Base-by-base conservation (phyloP, 176 grass and related monocot genomes). In the maize (Zea mays) region DNA sequence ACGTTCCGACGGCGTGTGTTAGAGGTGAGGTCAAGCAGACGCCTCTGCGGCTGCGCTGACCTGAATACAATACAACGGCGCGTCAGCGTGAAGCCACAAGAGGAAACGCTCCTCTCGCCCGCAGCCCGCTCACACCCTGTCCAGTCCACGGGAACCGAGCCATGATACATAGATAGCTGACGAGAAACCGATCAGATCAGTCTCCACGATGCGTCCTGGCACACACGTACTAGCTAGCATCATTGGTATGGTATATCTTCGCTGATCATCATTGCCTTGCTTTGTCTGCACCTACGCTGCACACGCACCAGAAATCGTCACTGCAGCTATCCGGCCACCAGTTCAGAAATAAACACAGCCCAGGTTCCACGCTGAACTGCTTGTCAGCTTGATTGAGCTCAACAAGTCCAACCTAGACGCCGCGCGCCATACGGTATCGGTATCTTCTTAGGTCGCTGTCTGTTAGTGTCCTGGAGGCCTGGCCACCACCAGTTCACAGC, bases 1-100 rank as follows among this genome's bases (percentile, higher is more conserved):
- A 27, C 27, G 33, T 12, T 27, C 21, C 27, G 27, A 27, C 27
- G 27, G 27, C 27, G 27, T 27, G 27, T 27, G 27, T 27, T 47
- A 55, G 19, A 66, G 49, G 41, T 38, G 76, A 27, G n/a, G n/a
- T n/a, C n/a, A 75, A 87, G 14, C 55, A 44, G 79, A 67, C 45
- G 60, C 44, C 54, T 81, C 5, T 12, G 14, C 56, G n/a, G n/a
- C 27, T 27, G 27, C 54, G 36, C 68, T 69, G 43, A 56, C 9
- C n/a, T 55, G 34, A 39, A 15, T 27, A 50, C n/a, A n/a, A n/a
- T 49, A n/a, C 27, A 27, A 27, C 27, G 27, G 27, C 27, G 49
- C 61, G 48, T 51, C 72, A 66, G 7, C 74, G 50, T 59, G 14
- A 82, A 62, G 36, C 73, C 59, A 60, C 74, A 73, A 44, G 42